Percentiles rank a stretch among this genome's conserved stretches.
These are phyloP conservation scores for Podaxis pistillaris DNA, from an alignment of 768 basidiomycete species.

Conservation along the genomic window DNA sequence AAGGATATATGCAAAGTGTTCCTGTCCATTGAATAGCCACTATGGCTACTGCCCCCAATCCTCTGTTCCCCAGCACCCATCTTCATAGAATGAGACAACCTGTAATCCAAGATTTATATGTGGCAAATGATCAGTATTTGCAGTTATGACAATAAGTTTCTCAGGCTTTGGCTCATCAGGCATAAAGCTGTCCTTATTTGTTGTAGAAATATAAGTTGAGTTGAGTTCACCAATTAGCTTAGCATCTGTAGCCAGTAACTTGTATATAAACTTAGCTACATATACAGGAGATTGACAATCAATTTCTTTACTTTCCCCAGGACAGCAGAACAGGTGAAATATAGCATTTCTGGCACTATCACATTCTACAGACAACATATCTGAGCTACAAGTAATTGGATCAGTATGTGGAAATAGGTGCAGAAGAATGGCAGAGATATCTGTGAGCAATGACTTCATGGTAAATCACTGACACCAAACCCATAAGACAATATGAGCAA, in stretches of 20 bases:
- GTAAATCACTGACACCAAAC: too few relatives aligned
- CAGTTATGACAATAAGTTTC: not conserved
- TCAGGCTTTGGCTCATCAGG: not conserved
- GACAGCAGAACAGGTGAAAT: not conserved
- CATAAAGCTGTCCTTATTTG: not conserved
- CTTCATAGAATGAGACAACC: not conserved
- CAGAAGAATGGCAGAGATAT: too few relatives aligned
- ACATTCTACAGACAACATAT: not conserved
- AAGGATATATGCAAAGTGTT: constrained; percentile 2
- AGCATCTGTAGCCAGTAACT: not conserved
- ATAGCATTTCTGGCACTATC: not conserved
- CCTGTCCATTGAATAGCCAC: constrained; percentile 3
- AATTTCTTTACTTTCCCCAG: not conserved
- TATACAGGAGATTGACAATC: not conserved
- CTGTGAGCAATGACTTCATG: too few relatives aligned
- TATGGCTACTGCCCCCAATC: constrained; percentile 5
- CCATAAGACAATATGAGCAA: too few relatives aligned
- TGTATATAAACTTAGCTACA: not conserved
- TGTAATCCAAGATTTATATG: constrained; percentile 2
- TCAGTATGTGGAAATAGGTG: not conserved
- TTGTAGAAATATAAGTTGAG: not conserved
- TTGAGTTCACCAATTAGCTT: not conserved
- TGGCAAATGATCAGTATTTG: not conserved
- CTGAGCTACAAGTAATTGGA: not conserved
- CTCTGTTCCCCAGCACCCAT: not conserved